These are phyloP conservation scores for Capronia epimyces DNA, from an alignment of 2,329 filamentous ascomycete species.

Conservation along the genomic window DNA sequence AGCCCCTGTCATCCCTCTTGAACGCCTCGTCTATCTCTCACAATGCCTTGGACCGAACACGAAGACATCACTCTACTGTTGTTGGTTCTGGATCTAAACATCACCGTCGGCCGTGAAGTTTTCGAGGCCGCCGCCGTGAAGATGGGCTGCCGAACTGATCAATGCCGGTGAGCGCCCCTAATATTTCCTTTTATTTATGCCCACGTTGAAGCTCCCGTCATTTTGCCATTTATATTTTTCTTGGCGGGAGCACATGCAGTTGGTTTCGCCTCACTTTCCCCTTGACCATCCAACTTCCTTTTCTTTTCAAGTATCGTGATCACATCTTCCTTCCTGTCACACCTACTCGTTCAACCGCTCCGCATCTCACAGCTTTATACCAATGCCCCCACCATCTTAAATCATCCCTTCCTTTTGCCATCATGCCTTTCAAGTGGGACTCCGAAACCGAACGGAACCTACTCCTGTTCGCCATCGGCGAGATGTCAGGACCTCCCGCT, in stretches of 20 bases:
- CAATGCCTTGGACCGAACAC: slow-evolving; percentile 4
- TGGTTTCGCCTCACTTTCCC: not conserved
- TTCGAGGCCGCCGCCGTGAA: slow-evolving; percentile 1
- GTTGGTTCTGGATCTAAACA: slow-evolving; percentile 6
- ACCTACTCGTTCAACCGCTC: not conserved
- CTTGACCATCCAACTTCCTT: too few species aligned
- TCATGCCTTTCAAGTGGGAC: slow-evolving; percentile 27
- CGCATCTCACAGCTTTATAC: too few species aligned
- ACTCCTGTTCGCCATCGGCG: slow-evolving; percentile 19
- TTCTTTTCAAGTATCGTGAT: too few species aligned
- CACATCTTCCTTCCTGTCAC: too few species aligned
- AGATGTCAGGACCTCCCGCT: slow-evolving; percentile 10
- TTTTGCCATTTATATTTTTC: too few species aligned
- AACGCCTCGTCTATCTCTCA: not conserved
- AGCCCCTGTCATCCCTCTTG: not conserved
- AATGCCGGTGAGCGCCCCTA: slow-evolving; percentile 6
- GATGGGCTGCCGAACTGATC: slow-evolving; percentile 8
- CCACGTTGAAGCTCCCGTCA: not conserved
- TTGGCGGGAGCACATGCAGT: too few species aligned
- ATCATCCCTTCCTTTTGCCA: not conserved
- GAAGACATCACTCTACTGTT: slow-evolving; percentile 7
- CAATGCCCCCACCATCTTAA: not conserved
- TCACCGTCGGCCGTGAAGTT: slow-evolving; percentile 4
- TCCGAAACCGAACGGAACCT: slow-evolving; percentile 18
- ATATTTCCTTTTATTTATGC: not conserved